phyloP scores from a whole-genome alignment of 1,284 basidiomycete species.

The Austroboletus novae-zelandiae region DNA sequence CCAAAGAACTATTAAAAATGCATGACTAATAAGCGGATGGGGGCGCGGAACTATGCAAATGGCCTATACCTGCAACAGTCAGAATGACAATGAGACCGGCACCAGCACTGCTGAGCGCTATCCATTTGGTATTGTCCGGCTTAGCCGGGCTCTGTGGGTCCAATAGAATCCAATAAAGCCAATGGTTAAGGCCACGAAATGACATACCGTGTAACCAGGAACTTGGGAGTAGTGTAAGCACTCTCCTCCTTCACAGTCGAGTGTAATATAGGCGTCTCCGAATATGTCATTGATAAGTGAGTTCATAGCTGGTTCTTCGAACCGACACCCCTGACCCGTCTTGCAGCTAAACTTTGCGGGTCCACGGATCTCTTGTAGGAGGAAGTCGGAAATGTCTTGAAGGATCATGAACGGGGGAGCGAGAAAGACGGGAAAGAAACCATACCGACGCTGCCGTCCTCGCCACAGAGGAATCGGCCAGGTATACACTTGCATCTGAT shows the following conservation, averaged over 20 bases:
- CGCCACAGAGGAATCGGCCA: constrained; percentile 91
- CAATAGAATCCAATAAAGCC: not conserved
- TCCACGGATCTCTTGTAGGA: constrained; percentile 86
- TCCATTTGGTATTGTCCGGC: constrained; percentile 78
- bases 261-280: constrained; percentile 86
- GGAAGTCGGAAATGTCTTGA: constrained; percentile 91
- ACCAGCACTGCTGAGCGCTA: constrained; percentile 81
- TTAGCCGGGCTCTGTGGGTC: constrained; percentile 60
- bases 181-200: not conserved
- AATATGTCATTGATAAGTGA: constrained; percentile 91
- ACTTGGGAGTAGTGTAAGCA: constrained; percentile 93
- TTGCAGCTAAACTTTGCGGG: constrained; percentile 88
- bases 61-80: constrained; percentile 47
- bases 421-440: constrained; percentile 12
- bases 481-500: constrained; percentile 92
- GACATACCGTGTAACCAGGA: constrained; percentile 80
- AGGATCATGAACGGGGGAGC: not conserved
- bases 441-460: constrained; percentile 91
- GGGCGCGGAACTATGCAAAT: not conserved
- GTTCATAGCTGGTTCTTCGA: constrained; percentile 97
- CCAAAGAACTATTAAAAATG: constrained; percentile 71
- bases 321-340: constrained; percentile 73
- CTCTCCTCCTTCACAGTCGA: constrained; percentile 88
- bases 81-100: constrained; percentile 70
- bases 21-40: not conserved